phyloP scores from a whole-genome alignment of 345 rosid genomes.

The Angophora floribunda region DNA sequence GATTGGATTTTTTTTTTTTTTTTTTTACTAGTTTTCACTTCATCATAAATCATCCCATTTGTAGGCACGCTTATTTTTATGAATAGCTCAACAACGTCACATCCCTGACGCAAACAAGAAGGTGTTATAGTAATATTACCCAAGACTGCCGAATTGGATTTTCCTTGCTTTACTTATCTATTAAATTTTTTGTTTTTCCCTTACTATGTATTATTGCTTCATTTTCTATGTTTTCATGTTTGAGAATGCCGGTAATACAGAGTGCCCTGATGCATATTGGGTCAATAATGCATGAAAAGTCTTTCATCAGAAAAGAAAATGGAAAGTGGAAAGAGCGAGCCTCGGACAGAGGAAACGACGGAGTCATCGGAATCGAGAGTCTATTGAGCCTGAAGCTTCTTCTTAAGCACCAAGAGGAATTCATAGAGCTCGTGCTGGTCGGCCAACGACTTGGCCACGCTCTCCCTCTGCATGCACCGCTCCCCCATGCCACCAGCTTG shows the following conservation, averaged over 20 bases:
- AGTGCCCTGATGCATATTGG: neutral
- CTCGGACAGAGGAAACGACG: neutral
- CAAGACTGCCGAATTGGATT: neutral
- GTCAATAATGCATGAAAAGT: neutral
- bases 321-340: neutral
- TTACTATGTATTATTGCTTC: neutral
- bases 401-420: neutral
- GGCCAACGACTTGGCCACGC: neutral
- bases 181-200: neutral
- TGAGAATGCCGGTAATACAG: neutral
- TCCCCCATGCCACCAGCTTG: neutral
- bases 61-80: neutral
- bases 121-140: too few relatives aligned
- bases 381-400: neutral
- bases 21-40: neutral
- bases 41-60: neutral
- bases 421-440: neutral
- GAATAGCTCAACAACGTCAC: neutral
- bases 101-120: neutral
- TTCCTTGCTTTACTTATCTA: neutral
- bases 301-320: neutral
- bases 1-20: too few relatives aligned
- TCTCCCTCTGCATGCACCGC: neutral
- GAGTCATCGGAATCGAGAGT: neutral
- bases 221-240: neutral